Evolutionary conservation across 2,329 filamentous ascomycete species (phyloP).

Genomic region (Coniochaeta ligniaria): DNA sequence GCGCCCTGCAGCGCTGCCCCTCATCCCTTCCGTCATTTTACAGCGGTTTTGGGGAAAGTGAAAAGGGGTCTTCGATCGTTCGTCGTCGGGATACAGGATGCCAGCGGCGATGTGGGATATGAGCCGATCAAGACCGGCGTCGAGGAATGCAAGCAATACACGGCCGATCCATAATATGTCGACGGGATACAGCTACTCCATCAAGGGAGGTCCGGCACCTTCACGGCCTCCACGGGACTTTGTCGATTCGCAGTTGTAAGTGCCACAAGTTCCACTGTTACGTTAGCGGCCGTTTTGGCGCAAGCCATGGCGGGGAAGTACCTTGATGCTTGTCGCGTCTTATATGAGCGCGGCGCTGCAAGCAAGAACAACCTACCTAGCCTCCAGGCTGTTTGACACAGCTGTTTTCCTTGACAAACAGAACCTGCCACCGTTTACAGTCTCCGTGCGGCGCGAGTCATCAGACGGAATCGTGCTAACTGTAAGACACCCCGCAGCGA

Average conservation of each 20-base stretch:
- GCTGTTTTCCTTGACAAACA: neutral
- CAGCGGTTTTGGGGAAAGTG: neutral
- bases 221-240: constrained; percentile 22
- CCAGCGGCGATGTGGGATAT: neutral
- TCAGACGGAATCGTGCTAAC: constrained; percentile 17
- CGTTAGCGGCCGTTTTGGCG: constrained; percentile 7
- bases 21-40: neutral
- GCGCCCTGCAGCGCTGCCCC: constrained; percentile 1
- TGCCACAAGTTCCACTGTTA: constrained; percentile 1
- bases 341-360: neutral
- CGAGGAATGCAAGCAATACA: neutral
- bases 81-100: no score
- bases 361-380: neutral
- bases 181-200: constrained; percentile 27
- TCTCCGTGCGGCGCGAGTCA: neutral
- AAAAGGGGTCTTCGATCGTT: neutral
- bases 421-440: neutral
- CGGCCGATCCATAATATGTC: neutral
- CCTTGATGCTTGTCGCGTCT: neutral
- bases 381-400: neutral
- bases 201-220: constrained; percentile 26
- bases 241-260: constrained; percentile 19
- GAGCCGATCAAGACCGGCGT: neutral
- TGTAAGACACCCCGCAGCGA: constrained; percentile 13
- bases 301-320: constrained; percentile 1